Base-by-base conservation (phyloP, 2,329 filamentous ascomycete genomes). In the Rhinocladiella similis region DNA sequence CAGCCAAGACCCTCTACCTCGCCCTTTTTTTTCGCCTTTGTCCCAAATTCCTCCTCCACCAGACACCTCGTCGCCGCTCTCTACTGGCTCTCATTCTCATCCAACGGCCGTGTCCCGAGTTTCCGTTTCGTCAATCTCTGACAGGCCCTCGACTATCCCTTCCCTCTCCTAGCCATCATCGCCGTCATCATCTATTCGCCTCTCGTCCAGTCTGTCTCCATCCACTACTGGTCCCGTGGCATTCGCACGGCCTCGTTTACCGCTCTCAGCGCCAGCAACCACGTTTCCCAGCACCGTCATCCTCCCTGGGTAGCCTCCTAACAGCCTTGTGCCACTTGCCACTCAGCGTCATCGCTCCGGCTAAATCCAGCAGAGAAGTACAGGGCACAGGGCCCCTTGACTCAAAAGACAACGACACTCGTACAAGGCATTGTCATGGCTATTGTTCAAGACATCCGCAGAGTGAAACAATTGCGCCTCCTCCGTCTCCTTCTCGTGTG, bases 391-490 rank as follows among this genome's bases (percentile, higher is more conserved):
- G 29, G 29, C 6, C 29, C 3, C 10, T 33, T 7, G 29, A 33
- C 29, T 33, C 29, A 33, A 33, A 33, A 33, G 10, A 9, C 29
- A 33, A 12, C 25, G 29, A 33, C 29, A 12, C 29, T 33, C 10
- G 6, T 7, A 12, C 29, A 12, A 33, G n/a, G 6, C 29, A 3
- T 33, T 33, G 25, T 27, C 25, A 27, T 33, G 29, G 29, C 29
- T 7, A 33, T 33, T 33, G 29, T 33, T 25, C 7, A 25, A 25
- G 22, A 25, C 22, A 45, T 25, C 42, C 42, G 13, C 46, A 18
- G 33, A 20, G 22, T 46, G 50, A 53, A 46, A 53, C 50, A 46
- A 46, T 27, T 25, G 19, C 43, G 14, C 29, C 25, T 27, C 43
- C 13, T 46, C 41, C 19, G 25, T 36, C 14, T 35, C 49, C 46